Evolutionary conservation across 2,329 filamentous ascomycete species (phyloP).

Genomic region (Microdochium nivale): DNA sequence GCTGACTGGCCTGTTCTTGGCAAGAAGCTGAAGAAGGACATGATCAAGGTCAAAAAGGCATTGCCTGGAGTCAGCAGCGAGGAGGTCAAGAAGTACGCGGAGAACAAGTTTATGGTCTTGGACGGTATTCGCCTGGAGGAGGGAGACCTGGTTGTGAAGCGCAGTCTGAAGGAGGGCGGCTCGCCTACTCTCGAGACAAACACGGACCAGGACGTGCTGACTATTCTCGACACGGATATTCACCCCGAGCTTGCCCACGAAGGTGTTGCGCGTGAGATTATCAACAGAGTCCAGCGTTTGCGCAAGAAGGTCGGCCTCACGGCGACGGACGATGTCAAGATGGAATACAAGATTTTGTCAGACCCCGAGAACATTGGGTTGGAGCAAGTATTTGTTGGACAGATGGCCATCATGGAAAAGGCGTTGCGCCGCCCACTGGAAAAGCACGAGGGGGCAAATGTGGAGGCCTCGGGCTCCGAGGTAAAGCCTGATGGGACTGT

Average conservation of each 20-base stretch:
- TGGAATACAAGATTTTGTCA: slow-evolving; percentile 78
- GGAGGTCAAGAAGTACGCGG: slow-evolving; percentile 71
- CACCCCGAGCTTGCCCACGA: slow-evolving; percentile 84
- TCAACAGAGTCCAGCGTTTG: slow-evolving; percentile 85
- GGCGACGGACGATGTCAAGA: slow-evolving; percentile 88
- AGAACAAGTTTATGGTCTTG: slow-evolving; percentile 66
- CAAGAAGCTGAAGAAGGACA: slow-evolving; percentile 96
- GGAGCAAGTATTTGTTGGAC: slow-evolving; percentile 58
- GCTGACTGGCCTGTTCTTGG: slow-evolving; percentile 92
- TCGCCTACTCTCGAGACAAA: slow-evolving; percentile 76
- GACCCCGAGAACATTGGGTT: slow-evolving; percentile 74
- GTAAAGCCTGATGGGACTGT: slow-evolving; percentile 53
- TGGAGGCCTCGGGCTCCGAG: slow-evolving; percentile 37
- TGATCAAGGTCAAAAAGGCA: slow-evolving; percentile 83
- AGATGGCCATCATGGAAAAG: slow-evolving; percentile 42
- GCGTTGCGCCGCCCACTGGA: slow-evolving; percentile 64
- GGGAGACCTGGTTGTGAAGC: slow-evolving; percentile 76
- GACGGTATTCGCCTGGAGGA: slow-evolving; percentile 77
- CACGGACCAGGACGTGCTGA: slow-evolving; percentile 82
- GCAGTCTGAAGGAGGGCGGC: slow-evolving; percentile 66
- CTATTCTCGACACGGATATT: slow-evolving; percentile 74
- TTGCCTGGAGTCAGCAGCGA: slow-evolving; percentile 70
- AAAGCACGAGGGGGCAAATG: slow-evolving; percentile 45
- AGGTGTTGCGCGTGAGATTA: slow-evolving; percentile 82
- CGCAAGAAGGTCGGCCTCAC: slow-evolving; percentile 90